A percentile compares a stretch with the other conserved stretches of the same genome.
Evolutionary conservation across 345 rosid species (phyloP).

Genomic region (Raphanus raphanistrum): DNA sequence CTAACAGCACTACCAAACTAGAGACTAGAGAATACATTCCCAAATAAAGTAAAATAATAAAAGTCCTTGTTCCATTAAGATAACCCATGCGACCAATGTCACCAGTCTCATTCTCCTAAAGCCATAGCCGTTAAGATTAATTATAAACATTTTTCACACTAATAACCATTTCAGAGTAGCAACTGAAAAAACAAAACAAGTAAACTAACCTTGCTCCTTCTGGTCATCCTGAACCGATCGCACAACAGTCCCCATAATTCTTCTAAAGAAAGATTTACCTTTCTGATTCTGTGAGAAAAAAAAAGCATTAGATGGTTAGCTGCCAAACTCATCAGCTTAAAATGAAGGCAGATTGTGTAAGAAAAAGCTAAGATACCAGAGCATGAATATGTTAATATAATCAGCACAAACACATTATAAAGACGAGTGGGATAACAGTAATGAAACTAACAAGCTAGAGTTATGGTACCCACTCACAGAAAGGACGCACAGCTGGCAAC

Average conservation of each 20-base stretch:
- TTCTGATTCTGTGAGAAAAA: constrained; percentile 56
- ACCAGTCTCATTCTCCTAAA: background rate
- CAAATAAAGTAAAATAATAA: background rate
- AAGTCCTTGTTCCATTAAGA: background rate
- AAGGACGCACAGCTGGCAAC: background rate
- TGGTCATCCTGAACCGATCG: constrained; percentile 94
- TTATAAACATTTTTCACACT: background rate
- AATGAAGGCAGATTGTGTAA: background rate
- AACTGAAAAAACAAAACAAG: constrained; percentile 2
- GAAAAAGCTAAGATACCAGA: background rate
- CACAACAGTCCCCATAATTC: constrained; percentile 89
- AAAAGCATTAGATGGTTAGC: constrained; percentile 22
- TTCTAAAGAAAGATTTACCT: constrained; percentile 72
- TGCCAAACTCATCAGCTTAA: constrained; percentile 5
- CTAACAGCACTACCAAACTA: background rate
- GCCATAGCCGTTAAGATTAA: constrained; percentile 5
- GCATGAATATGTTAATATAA: constrained; percentile 14
- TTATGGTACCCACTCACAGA: no score
- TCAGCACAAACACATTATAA: background rate
- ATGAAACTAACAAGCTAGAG: background rate
- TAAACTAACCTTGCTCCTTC: constrained; percentile 84
- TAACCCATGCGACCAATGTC: background rate
- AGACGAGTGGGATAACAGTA: background rate
- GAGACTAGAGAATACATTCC: background rate
- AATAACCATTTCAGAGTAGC: background rate